Evolutionary conservation across 495 filamentous ascomycete species (phyloP), one percentile per base, ranked within the genome.

Genomic region (Neurospora pannonica): DNA sequence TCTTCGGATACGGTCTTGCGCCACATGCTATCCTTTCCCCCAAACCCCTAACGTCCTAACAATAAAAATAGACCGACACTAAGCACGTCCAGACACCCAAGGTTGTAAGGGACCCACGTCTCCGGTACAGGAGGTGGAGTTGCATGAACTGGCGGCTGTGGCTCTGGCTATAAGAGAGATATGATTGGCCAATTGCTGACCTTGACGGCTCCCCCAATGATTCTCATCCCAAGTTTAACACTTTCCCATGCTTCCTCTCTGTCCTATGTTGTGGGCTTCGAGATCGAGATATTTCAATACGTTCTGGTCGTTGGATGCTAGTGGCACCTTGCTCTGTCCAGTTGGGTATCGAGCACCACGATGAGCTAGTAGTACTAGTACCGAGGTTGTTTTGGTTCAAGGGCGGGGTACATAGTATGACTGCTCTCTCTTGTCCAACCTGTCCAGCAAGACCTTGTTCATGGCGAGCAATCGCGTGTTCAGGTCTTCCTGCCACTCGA

Each of bases 401-500:
- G 54, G 24, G 15, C 28, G 24, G 21, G 54, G 3, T 34, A 62
- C 28, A 31, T 1, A 31, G 54, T 9, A 54, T 54, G 11, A 54
- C 48, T 34, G 21, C 28, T 31, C 15, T 34, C 28, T 48, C 40
- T 34, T 39, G 28, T 54, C 71, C 38, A 74, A 7, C 73, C 74
- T 74, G 31, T 40, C 40, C 46, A 43, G 5, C 34, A 79, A 17
- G 4, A 77, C 75, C 36, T 21, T 40, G 42, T 78, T 76, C 74
- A 80, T 77, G 17, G 78, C 75, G 38, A 76, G 24, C 34, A 74
- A 31, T 54, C 74, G 37, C 36, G 71, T 78, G 13, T 31, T 74
- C 72, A 77, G 13, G 46, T 80, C 75, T 38, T 77, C 75, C 73
- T 76, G 75, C 75, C 74, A 72, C 46, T 75, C 46, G 10, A 54